phyloP scores from a whole-genome alignment of 495 filamentous ascomycete species.

The Massariosphaeria phaeospora region DNA sequence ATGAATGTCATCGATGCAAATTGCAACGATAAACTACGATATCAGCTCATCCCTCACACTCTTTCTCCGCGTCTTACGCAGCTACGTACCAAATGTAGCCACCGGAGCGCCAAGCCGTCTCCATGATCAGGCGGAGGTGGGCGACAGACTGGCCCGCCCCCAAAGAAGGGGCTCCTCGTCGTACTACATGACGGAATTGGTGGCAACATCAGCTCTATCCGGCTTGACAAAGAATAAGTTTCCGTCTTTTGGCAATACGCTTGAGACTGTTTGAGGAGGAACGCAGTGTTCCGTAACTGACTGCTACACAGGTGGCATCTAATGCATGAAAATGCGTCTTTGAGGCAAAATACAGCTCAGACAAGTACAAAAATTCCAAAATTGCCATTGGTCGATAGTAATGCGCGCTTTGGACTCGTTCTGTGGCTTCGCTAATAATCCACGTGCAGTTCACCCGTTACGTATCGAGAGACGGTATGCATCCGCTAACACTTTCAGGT shows the following conservation, averaged over 20 bases:
- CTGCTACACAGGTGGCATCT: slow-evolving; percentile 15
- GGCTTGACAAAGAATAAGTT: slow-evolving; percentile 8
- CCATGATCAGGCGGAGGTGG: slow-evolving; percentile 11
- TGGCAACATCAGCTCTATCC: slow-evolving; percentile 6
- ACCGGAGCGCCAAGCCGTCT: slow-evolving; percentile 7
- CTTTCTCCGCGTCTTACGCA: too few relatives aligned
- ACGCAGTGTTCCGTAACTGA: slow-evolving; percentile 15
- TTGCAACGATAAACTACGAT: too few relatives aligned
- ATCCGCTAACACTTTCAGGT: slow-evolving; percentile 19
- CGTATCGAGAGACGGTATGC: slow-evolving; percentile 20
- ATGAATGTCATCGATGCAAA: too few relatives aligned
- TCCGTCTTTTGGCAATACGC: slow-evolving; percentile 14
- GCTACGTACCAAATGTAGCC: slow-evolving; percentile 12
- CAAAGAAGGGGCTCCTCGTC: background rate
- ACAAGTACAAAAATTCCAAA: slow-evolving; percentile 23
- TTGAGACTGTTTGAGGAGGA: slow-evolving; percentile 11
- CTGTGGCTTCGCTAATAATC: slow-evolving; percentile 27
- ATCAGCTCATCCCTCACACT: too few relatives aligned
- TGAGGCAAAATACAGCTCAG: slow-evolving; percentile 19
- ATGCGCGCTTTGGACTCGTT: slow-evolving; percentile 17
- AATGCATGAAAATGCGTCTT: slow-evolving; percentile 26
- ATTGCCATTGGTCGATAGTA: slow-evolving; percentile 27
- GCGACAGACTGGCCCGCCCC: slow-evolving; percentile 14
- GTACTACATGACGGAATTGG: slow-evolving; percentile 11
- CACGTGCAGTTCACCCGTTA: slow-evolving; percentile 28